Evolutionary conservation across 2,329 filamentous ascomycete species (phyloP), one percentile per base, ranked within the genome.

Genomic region (Hypoxylon sp.): DNA sequence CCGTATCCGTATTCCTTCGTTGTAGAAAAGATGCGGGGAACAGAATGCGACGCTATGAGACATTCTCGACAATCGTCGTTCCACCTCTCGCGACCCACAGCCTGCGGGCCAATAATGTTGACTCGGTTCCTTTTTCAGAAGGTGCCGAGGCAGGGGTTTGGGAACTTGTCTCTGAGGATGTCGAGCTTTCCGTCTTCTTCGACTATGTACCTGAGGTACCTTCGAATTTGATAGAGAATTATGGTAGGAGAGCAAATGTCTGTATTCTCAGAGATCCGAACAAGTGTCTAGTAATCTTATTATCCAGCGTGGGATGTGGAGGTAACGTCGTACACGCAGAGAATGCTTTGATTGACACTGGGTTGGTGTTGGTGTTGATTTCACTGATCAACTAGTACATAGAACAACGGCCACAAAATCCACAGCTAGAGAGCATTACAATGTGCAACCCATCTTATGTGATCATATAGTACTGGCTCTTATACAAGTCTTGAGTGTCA

Each of bases 21-120:
- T 17, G 32, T 15, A 37, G 50, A 61, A 32, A 47, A 27, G 63
- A 58, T 63, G 67, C 67, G 67, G 67, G 67, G 67, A 52, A 60
- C 29, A 37, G 10, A 39, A 68, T 62, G 48, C 42, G 47, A 65
- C 52, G 65, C 50, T 46, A 54, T 17, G 44, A 27, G 17, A 35
- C 46, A 11, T 24, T 32, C 24, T 27, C 31, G 52, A 35, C 53
- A 47, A 19, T 56, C 42, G 53, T 62, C 65, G 65, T 68, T 58
- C 65, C 65, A 68, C 52, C 35, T 48, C 52, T 39, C 27, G 42
- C 6, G 57, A 54, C 58, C 64, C 64, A 67, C 58, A 53, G 31
- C 59, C 31, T n/a, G 24, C 27, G 17, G 37, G 21, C 48, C 27
- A 48, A 65, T 65, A 37, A 62, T 35, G 42, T 47, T 62, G 59